Conservation (phyloP, 345 rosid species). For the Psidium friedrichsthalianum region DNA sequence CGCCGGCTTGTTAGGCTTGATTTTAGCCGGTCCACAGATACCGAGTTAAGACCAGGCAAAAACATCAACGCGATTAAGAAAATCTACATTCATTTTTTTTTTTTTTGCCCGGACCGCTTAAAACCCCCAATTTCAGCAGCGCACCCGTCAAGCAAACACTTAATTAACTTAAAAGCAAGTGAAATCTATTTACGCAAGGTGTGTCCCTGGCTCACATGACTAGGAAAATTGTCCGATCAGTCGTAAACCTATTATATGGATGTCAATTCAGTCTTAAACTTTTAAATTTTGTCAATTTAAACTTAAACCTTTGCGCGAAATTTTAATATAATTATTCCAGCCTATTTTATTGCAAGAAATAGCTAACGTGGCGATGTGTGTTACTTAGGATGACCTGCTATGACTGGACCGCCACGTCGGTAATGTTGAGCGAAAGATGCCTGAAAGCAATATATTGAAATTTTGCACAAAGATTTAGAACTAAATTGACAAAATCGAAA, state of each 20-base stretch:
- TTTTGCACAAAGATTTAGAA: too few relatives aligned
- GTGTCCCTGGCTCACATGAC: too few relatives aligned
- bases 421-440: too few relatives aligned
- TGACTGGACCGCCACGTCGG: accelerated
- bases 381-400: too few relatives aligned
- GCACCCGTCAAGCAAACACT: not conserved
- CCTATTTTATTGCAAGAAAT: accelerated
- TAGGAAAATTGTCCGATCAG: too few relatives aligned
- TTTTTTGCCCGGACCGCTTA: not conserved
- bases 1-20: not conserved
- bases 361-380: accelerated
- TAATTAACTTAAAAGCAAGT: too few relatives aligned
- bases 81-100: not conserved
- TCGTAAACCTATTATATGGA: not conserved
- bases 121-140: not conserved
- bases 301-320: not conserved
- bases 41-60: not conserved
- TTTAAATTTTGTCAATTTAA: accelerated
- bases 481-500: too few relatives aligned
- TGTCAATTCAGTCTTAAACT: accelerated
- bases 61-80: not conserved
- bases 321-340: accelerated
- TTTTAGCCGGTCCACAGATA: not conserved
- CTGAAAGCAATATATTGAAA: too few relatives aligned
- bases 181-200: too few relatives aligned